Evolutionary conservation across 1,284 basidiomycete species (phyloP).

Genomic region (Quambalaria eucalypti): DNA sequence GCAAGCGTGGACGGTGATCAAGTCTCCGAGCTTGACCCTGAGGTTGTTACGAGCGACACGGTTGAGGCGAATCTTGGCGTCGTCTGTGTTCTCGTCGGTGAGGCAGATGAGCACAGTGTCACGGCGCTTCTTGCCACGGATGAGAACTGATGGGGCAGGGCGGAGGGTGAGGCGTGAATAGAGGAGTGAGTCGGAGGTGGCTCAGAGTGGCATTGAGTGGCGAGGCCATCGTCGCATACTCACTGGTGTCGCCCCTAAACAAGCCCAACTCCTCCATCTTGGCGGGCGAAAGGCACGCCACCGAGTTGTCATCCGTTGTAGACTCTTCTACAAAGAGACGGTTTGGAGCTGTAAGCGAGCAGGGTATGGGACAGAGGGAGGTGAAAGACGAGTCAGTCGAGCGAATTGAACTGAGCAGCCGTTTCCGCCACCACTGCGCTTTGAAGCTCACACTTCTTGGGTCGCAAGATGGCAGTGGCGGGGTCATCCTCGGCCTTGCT

Average conservation of each 20-base stretch:
- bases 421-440: background rate
- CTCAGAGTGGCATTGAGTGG: too few relatives aligned
- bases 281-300: conserved; percentile 84
- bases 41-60: conserved; percentile 96
- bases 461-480: conserved; percentile 42
- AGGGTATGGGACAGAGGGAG: background rate
- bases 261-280: conserved; percentile 92
- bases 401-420: background rate
- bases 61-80: conserved; percentile 96
- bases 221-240: conserved; percentile 2
- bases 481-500: conserved; percentile 31
- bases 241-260: conserved; percentile 74
- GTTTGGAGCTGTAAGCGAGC: conserved; percentile 25
- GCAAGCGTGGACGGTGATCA: conserved; percentile 89
- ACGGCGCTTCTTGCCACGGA: conserved; percentile 76
- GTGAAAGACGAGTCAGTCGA: background rate
- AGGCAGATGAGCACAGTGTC: conserved; percentile 86
- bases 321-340: conserved; percentile 46
- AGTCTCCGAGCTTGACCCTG: conserved; percentile 91
- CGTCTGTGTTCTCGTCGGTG: conserved; percentile 89
- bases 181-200: background rate
- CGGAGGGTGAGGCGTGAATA: background rate
- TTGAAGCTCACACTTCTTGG: conserved; percentile 32
- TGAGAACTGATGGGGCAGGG: conserved; percentile 12
- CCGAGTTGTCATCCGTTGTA: conserved; percentile 52